Evolutionary conservation across 2,329 filamentous ascomycete genomes (phyloP), one percentile per base, ranked within the genome.

Genomic region (Fusarium armeniacum): DNA sequence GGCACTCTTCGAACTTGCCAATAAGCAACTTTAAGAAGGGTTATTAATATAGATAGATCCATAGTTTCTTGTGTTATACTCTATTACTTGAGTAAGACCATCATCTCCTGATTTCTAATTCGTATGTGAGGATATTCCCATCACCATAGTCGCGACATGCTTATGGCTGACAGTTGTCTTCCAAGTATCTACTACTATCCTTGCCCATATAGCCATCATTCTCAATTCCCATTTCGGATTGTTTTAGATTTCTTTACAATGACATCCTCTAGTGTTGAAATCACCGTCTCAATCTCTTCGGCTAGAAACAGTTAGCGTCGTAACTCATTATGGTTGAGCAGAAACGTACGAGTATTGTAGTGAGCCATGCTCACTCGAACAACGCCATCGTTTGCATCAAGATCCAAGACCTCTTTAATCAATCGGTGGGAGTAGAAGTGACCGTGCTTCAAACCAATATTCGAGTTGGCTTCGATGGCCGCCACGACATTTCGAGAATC

Each of bases 331-430:
- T 2, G 13, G 5, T 9, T 16, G 24, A 26, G 24, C 2, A 1
- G 2, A 13, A 4, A 83, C 86, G 82, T 74, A 88, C 86, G 75
- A 4, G 89, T 91, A 72, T 93, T 93, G 75, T 93, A 93, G 78
- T 93, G 90, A 57, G 91, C 85, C 82, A 92, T 83, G 72, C 89
- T 91, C n/a, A 92, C 88, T 67, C 91, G 83, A 6, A 91, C 84
- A 11, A 93, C 86, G 0, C 90, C 91, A 69, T 91, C 75, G 2
- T 58, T 85, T 11, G 85, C 81, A 1, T 82, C 84, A 51, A 91
- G 78, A 0, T 83, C 83, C 38, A 93, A 75, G 0, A 91, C 80
- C 3, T 90, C 86, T 61, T 86, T 81, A 15, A 87, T 82, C 67
- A 93, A 75, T 18, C 90, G 81, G 71, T 90, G 86, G 15, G 87